Evolutionary conservation across 169 alveolate species (phyloP), one percentile per base, ranked within the genome.

Genomic region (Plasmodium blacklocki): DNA sequence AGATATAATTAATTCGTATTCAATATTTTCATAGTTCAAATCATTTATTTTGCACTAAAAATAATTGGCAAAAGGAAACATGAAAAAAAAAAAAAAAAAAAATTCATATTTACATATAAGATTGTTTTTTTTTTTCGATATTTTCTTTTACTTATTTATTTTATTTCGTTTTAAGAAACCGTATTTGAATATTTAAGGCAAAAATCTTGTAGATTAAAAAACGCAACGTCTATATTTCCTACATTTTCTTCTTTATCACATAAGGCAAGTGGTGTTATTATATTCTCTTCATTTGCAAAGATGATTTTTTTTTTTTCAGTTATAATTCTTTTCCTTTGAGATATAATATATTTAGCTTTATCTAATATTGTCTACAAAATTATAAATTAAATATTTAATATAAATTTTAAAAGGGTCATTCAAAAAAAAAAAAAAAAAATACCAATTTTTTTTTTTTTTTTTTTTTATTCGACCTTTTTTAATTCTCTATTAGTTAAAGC

Each of bases 1-100:
- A 45, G 89, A 76, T 21, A 63, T 66, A 29, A 76, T 14, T 66
- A 76, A 58, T 59, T 76, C 89, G 47, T 76, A 76, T 76, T 76
- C 89, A 18, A 66, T 21, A 68, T 49, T 76, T 45, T 54, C 56
- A 39, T 76, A 68, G 6, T 76, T 32, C 21, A 76, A 68, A 32
- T 47, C 52, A 70, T 50, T 76, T 71, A 54, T 43, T 76, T 76
- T 21, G 59, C 89, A 76, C 89, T 76, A 76, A 26, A 39, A 64
- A 76, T 60, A 29, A n/a, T 50, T 70, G 18, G 45, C 47, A 70
- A 23, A 47, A 18, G 23, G 45, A 43, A 21, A 67, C 9, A 11
- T 63, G 23, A n/a, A n/a, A 7, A 14, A 39, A 67, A 39, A 2
- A 67, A 39, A 2, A 5, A 67, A 39, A 67, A 2, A 32, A 32